These are phyloP conservation scores for Nelumbo lutea DNA, from an alignment of 164 flowering plant genomes.

Conservation along the genomic window DNA sequence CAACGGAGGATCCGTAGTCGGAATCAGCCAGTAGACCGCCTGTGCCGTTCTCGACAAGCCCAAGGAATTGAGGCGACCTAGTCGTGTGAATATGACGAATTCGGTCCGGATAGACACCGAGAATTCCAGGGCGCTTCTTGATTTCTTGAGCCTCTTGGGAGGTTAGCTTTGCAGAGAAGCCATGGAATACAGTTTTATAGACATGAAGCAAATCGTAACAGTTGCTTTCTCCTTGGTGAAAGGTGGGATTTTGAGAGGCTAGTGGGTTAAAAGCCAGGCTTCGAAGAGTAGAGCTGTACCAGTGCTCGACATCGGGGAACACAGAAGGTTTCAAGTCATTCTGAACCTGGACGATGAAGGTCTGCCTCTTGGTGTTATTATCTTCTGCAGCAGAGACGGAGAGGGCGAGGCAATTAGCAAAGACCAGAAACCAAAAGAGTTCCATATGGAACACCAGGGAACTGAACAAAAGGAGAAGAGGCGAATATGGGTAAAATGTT, in stretches of 20 bases:
- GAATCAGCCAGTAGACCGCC: slow-evolving; percentile 24
- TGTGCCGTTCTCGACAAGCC: slow-evolving; percentile 12
- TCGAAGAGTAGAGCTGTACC: slow-evolving; percentile 44
- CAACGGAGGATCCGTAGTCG: slow-evolving; percentile 39
- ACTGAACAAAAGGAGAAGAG: neutral
- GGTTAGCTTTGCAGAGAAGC: slow-evolving; percentile 42
- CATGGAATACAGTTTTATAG: slow-evolving; percentile 48
- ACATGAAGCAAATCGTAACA: slow-evolving; percentile 26
- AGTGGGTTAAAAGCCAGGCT: slow-evolving; percentile 7
- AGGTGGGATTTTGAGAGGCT: neutral
- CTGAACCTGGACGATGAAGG: slow-evolving; percentile 39
- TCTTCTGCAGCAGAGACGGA: slow-evolving; percentile 1
- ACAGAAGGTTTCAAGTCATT: slow-evolving; percentile 39
- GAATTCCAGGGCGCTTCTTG: slow-evolving; percentile 18
- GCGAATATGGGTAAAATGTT: neutral
- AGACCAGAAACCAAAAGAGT: slow-evolving; percentile 9
- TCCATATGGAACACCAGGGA: slow-evolving; percentile 7
- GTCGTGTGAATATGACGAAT: slow-evolving; percentile 39
- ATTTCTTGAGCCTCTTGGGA: slow-evolving; percentile 25
- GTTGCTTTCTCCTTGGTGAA: neutral
- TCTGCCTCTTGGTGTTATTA: slow-evolving; percentile 1
- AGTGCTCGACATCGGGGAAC: slow-evolving; percentile 32
- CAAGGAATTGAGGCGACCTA: slow-evolving; percentile 43
- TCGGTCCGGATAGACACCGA: slow-evolving; percentile 33
- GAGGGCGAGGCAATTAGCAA: neutral